A percentile compares a stretch with the other conserved stretches of the same genome.
Conservation (phyloP, 164 flowering plant genomes). For the Annona cherimola region DNA sequence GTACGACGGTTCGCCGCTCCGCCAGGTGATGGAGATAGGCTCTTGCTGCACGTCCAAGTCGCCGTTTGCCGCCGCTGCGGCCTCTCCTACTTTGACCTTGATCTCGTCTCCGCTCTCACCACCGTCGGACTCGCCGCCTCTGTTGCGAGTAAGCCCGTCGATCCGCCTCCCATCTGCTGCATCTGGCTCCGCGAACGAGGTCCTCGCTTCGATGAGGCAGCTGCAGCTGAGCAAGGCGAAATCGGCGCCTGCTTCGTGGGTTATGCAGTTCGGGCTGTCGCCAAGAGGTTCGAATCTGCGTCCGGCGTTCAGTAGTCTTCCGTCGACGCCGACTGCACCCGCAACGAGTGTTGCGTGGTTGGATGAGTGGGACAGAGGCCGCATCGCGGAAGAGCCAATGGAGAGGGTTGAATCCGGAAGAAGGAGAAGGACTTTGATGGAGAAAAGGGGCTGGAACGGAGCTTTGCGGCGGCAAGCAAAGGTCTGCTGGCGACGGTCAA, state of each 20-base stretch:
- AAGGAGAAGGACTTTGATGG: conserved; percentile 47
- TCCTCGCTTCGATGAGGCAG: conserved; percentile 46
- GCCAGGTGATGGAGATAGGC: conserved; percentile 32
- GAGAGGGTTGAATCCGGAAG: conserved; percentile 81
- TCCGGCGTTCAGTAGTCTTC: conserved; percentile 57
- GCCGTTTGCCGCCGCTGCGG: conserved; percentile 3
- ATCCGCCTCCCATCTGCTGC: conserved; percentile 38
- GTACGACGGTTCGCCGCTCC: conserved; percentile 51
- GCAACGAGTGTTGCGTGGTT: conserved; percentile 27
- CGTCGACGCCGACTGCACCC: conserved; percentile 12
- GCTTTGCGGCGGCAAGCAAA: too few species aligned
- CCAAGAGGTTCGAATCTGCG: conserved; percentile 26
- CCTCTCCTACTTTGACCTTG: conserved; percentile 31
- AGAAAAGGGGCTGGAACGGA: too few species aligned
- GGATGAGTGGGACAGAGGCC: conserved; percentile 18
- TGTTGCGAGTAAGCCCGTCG: conserved; percentile 31
- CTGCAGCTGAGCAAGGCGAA: conserved; percentile 55
- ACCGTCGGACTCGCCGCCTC: conserved; percentile 45
- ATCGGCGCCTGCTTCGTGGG: conserved; percentile 43
- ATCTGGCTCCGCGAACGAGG: conserved; percentile 38
- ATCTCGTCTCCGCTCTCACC: conserved; percentile 44
- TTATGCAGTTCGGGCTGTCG: conserved; percentile 12
- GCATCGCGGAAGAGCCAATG: conserved; percentile 44
- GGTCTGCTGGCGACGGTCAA: too few species aligned
- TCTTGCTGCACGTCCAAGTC: not conserved